Evolutionary conservation across 2,329 filamentous ascomycete genomes (phyloP), one percentile per base, ranked within the genome.

Genomic region (Colletotrichum shisoi): DNA sequence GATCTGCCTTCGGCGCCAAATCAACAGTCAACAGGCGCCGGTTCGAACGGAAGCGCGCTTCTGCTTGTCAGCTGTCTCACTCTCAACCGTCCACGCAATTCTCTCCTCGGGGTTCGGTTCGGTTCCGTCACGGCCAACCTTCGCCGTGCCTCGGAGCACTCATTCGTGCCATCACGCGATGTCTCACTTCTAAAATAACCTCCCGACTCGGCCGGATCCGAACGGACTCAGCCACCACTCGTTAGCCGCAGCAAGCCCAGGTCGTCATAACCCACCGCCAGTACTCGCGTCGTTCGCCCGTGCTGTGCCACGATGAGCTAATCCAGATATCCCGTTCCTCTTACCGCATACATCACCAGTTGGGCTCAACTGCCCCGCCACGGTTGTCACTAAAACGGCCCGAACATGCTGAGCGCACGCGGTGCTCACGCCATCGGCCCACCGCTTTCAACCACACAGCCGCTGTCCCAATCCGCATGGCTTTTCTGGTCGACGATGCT

Each of bases 351-450:
- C 49, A 51, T 62, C 21, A 31, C 40, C 4, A 15, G 4, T 17
- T 19, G 21, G 8, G 17, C 34, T 27, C 31, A 57, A 45, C 51
- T 21, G 27, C 21, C 51, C 51, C 51, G 31, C 42, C 19, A 31
- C 48, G 31, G 19, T 21, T 21, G 51, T 34, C 42, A 24, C 52
- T 12, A 39, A 62, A 62, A 62, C 60, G 19, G 51, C 40, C 21
- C 15, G 34, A 49, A 57, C 24, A 15, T 31, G 44, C 17, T 42
- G 60, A 37, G 21, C 17, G 52, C 51, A 40, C 60, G 51, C 34
- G 31, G 37, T 17, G 11, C 31, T 27, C 21, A 3, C 40, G 4
- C 42, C 19, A 15, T 24, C 53, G 49, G 27, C 17, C 13, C 31
- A 11, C 34, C 34, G 27, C 31, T 39, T 48, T 11, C 31, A 42